A percentile compares a stretch with the other conserved stretches of the same genome.
phyloP scores from a whole-genome alignment of 495 filamentous ascomycete species.

The Xylaria acuta region DNA sequence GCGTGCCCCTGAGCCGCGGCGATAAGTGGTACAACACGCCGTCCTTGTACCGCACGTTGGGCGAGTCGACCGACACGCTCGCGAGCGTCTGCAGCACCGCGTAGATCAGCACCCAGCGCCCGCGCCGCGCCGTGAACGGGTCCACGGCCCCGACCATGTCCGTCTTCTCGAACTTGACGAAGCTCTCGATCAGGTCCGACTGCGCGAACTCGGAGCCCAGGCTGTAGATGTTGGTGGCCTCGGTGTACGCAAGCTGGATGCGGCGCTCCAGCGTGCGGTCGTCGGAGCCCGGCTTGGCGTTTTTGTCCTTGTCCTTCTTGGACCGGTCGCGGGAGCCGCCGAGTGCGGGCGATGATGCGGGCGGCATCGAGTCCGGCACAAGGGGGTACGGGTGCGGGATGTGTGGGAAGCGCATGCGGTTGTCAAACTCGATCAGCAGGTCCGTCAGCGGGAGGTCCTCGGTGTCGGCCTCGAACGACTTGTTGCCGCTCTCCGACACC shows the following conservation, averaged over 20 bases:
- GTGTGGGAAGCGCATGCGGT: conserved; percentile 65
- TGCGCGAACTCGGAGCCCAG: conserved; percentile 60
- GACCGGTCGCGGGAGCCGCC: conserved; percentile 35
- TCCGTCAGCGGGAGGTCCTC: conserved; percentile 68
- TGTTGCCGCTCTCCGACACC: conserved; percentile 56
- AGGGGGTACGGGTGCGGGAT: conserved; percentile 75
- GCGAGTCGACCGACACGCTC: conserved; percentile 69
- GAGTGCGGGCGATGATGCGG: conserved; percentile 31
- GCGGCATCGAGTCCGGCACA: conserved; percentile 59
- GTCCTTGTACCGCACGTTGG: conserved; percentile 63
- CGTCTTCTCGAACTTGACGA: conserved; percentile 67
- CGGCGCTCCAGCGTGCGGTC: conserved; percentile 48
- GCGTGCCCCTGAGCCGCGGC: conserved; percentile 59
- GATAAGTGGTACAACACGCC: conserved; percentile 70
- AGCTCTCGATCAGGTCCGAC: conserved; percentile 65
- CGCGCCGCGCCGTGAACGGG: conserved; percentile 65
- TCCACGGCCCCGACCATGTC: conserved; percentile 57
- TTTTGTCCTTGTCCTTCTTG: conserved; percentile 44
- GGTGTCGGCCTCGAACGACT: conserved; percentile 65
- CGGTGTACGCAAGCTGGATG: conserved; percentile 67
- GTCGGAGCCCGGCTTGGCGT: conserved; percentile 32
- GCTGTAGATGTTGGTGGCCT: conserved; percentile 71
- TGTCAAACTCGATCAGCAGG: conserved; percentile 72
- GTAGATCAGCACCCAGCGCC: conserved; percentile 78
- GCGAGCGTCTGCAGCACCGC: conserved; percentile 73